Conservation (phyloP, 352 stramenopile species). For the Globisporangium takayamanum region DNA sequence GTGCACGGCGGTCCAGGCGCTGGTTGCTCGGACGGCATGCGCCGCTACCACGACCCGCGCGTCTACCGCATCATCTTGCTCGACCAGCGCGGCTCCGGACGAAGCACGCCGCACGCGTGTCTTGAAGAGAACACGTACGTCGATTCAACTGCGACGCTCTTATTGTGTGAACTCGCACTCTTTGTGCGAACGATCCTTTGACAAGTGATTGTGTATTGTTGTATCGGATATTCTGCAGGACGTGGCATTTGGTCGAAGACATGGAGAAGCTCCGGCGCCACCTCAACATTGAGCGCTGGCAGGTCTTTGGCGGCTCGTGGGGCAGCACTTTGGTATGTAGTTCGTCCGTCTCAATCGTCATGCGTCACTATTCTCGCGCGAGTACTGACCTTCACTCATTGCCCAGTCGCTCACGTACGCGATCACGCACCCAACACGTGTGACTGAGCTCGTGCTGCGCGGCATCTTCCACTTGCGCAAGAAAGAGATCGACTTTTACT, state of each 20-base stretch:
- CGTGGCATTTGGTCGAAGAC: constrained; percentile 90
- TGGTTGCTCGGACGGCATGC: constrained; percentile 84
- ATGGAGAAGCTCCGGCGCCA: constrained; percentile 88
- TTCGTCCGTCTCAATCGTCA: neutral
- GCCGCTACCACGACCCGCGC: constrained; percentile 89
- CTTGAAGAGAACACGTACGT: constrained; percentile 85
- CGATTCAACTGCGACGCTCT: neutral
- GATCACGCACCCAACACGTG: constrained; percentile 70
- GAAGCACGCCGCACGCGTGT: constrained; percentile 80
- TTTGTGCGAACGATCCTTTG: neutral
- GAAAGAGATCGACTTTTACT: constrained; percentile 92
- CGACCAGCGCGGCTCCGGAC: constrained; percentile 91
- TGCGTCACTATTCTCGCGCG: neutral
- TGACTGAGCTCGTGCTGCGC: constrained; percentile 88
- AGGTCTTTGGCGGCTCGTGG: constrained; percentile 94
- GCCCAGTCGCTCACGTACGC: constrained; percentile 87
- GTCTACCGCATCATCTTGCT: constrained; percentile 91
- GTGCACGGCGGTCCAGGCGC: constrained; percentile 92
- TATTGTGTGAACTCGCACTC: neutral
- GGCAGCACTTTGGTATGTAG: constrained; percentile 81
- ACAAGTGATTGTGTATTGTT: neutral
- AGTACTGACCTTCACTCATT: constrained; percentile 1
- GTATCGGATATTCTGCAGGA: constrained; percentile 25
- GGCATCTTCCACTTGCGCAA: constrained; percentile 91
- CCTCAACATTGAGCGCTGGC: constrained; percentile 87